These are phyloP conservation scores for Gynandropsis gynandra DNA, from an alignment of 345 rosid genomes.

Conservation along the genomic window DNA sequence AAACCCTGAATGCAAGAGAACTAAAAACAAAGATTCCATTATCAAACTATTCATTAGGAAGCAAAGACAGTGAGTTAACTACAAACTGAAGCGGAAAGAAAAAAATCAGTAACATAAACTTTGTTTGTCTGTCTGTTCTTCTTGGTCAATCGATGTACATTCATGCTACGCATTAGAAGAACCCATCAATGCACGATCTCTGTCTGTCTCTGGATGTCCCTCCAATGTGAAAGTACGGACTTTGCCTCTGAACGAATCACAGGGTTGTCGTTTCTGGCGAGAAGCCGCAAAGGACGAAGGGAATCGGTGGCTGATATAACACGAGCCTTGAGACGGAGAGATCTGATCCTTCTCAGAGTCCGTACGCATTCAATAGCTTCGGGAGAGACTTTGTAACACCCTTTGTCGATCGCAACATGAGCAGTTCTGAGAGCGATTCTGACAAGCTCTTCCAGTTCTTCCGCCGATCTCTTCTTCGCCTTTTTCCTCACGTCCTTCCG, in stretches of 20 bases:
- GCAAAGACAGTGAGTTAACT: no score
- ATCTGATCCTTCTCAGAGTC: slow-evolving; percentile 11
- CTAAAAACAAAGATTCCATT: no score
- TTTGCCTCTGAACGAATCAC: slow-evolving; percentile 17
- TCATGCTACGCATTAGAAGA: no score
- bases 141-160: no score
- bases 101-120: no score
- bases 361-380: slow-evolving; percentile 16
- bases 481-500: background rate
- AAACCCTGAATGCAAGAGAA: no score
- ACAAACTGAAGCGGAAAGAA: no score
- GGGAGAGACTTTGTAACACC: slow-evolving; percentile 18
- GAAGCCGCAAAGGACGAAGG: background rate
- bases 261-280: slow-evolving; percentile 22
- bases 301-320: background rate
- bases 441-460: background rate
- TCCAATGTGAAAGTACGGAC: slow-evolving; percentile 14
- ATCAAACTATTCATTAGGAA: no score
- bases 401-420: slow-evolving; percentile 20
- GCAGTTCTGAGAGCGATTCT: slow-evolving; percentile 6
- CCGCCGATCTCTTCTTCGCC: background rate
- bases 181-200: no score
- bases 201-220: no score
- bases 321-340: slow-evolving; percentile 9
- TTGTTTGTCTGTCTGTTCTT: no score